Base-by-base conservation (phyloP, 2,329 filamentous ascomycete genomes). In the Aphanocladium album region DNA sequence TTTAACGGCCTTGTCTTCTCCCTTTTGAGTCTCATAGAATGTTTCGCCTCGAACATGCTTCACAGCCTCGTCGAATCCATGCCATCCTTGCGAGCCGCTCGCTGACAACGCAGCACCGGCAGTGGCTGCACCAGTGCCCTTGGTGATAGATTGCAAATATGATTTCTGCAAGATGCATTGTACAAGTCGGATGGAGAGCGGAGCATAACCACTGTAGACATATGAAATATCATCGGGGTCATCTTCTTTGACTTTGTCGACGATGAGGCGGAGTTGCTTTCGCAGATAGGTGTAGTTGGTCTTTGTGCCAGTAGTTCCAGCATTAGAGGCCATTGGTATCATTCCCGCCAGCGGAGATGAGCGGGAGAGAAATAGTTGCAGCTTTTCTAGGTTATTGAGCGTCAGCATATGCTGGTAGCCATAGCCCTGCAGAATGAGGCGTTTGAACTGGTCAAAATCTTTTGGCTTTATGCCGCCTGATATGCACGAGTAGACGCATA, bases 151-250 rank as follows among this genome's bases (percentile, higher is more conserved):
- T 60, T 88, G 79, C 33, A 99, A 79, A 66, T 93, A 90, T 60
- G 91, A 86, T 73, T 99, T 99, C 73, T 98, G 93, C 52, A 99
- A 77, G 54, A 98, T 84, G 71, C 91, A 95, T 74, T 99, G 96
- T 6, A 99, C 89, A 5, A 99, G 83, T 17, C 95, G 88, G 58
- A 98, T 85, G 49, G 91, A 96, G 14, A 99, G 82, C 0, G 95
- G 96, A 5, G 96, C 95, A 71, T 98, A 99, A 57, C 95, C 96
- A 65, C 91, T 96, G 76, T 98, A 99, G 12, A 97, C 93, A 69
- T 99, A 99, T n/a, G 93, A 89, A 63, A 98, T 88, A 68, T 99
- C 95, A 68, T 95, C 90, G 2, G 95, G 95, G 51, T 96, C 89
- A 62, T 95, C 88, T 74, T 99, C 95, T 70, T 96, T 93, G 43